These are phyloP conservation scores for Carex arenaria DNA, from an alignment of 202 grass and related monocot species.

Conservation along the genomic window DNA sequence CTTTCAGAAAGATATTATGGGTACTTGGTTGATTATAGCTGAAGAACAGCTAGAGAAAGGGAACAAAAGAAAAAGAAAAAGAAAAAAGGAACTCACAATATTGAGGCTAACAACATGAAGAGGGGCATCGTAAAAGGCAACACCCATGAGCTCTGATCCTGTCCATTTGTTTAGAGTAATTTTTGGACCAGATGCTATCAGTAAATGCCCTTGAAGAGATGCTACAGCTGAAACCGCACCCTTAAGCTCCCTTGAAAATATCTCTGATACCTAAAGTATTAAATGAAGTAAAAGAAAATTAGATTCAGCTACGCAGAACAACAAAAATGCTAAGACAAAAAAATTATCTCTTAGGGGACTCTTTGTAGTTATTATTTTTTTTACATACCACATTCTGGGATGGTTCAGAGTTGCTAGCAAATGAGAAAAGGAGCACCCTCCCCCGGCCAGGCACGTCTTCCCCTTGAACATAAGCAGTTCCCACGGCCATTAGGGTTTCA, in stretches of 20 bases:
- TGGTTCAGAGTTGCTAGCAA: conserved; percentile 55
- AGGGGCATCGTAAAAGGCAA: conserved; percentile 97
- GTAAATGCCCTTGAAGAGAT: conserved; percentile 90
- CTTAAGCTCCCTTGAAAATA: conserved; percentile 94
- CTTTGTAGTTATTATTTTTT: conserved; percentile 3
- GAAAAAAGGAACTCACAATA: conserved; percentile 57
- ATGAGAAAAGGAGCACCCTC: conserved; percentile 76
- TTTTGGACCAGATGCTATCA: conserved; percentile 94
- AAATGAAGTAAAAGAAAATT: background rate
- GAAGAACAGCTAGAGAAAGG: background rate
- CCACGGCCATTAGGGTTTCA: conserved; percentile 79
- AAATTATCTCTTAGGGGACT: background rate
- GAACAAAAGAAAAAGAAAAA: background rate
- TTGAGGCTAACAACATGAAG: conserved; percentile 99
- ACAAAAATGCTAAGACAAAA: background rate
- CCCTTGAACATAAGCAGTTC: conserved; percentile 94
- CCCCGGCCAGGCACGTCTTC: conserved; percentile 91
- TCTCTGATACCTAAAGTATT: conserved; percentile 57
- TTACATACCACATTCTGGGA: conserved; percentile 73
- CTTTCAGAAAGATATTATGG: background rate
- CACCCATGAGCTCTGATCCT: conserved; percentile 75
- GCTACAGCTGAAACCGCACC: conserved; percentile 92
- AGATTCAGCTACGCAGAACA: background rate
- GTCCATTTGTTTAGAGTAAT: conserved; percentile 96
- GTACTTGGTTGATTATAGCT: background rate